Evolutionary conservation across 352 stramenopile genomes (phyloP), one percentile per base, ranked within the genome.

Genomic region (Pythium guiyangense): DNA sequence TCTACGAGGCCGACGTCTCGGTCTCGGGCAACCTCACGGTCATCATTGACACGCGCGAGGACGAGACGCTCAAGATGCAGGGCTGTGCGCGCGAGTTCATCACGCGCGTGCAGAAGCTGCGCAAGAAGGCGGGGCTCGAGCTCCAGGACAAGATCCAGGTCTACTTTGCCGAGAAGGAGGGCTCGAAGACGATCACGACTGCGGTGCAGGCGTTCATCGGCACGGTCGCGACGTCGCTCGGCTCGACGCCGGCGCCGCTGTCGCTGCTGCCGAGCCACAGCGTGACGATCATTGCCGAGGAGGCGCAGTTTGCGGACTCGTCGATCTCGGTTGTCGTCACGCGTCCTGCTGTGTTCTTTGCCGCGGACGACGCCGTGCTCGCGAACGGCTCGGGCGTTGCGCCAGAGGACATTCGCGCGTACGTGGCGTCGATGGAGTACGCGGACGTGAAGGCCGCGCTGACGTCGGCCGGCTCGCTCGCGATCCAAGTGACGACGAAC

Each of bases 81-180:
- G 96, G 94, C 50, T 90, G 87, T 58, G 90, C 96, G 3, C 92
- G 97, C 60, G 96, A 99, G 68, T 84, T 99, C 49, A 96, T 99
- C 59, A 99, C 97, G 64, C 88, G 92, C 42, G 95, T 99, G 64
- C 97, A 99, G 72, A 98, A 99, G 75, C 77, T 99, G 51, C 84
- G 97, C 40, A 99, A 99, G 78, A 94, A 88, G 65, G 89, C 94
- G 15, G 96, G 96, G 6, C 77, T 99, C 6, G 88, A 97, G 53
- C 70, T 98, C 37, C 86, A 88, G 63, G 96, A 99, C 76, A 90
- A 96, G 64, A 96, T 99, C 59, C 94, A 99, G 62, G 92, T 98
- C 6, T 99, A 97, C 77, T 98, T 95, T 54, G 50, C 74, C 46
- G 82, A 98, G 66, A 65, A 88, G 50, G 69, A 73, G 3, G 83